phyloP scores from a whole-genome alignment of 331 rosid genomes.

The Erythrophleum ivorense region DNA sequence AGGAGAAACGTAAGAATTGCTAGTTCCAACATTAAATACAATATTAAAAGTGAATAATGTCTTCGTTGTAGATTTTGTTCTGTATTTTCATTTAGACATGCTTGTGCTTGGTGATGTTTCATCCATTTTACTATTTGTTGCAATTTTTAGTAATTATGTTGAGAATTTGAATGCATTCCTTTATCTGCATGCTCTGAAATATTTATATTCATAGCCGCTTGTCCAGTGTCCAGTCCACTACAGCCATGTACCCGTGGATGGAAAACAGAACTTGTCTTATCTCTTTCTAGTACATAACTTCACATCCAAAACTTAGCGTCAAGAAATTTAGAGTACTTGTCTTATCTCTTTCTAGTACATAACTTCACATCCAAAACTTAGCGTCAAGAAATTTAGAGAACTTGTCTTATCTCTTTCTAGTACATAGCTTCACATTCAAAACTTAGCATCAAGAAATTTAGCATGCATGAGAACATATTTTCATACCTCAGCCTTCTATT shows the following conservation, averaged over 20 bases:
- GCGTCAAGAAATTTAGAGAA: too few species aligned
- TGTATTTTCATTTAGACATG: slow-evolving; percentile 18
- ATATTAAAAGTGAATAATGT: slow-evolving; percentile 25
- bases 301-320: not conserved
- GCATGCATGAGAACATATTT: not conserved
- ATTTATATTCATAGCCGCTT: not conserved
- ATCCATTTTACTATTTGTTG: slow-evolving; percentile 27
- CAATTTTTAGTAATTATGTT: slow-evolving; percentile 20
- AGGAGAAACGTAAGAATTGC: slow-evolving; percentile 78
- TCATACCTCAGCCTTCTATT: not conserved
- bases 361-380: too few species aligned
- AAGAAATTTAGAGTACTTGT: too few species aligned
- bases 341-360: too few species aligned
- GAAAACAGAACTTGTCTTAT: not conserved
- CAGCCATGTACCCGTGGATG: slow-evolving; percentile 17
- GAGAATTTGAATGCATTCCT: slow-evolving; percentile 35
- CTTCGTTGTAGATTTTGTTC: slow-evolving; percentile 21
- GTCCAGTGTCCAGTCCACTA: slow-evolving; percentile 16
- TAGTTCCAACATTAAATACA: slow-evolving; percentile 31
- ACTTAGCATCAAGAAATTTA: too few species aligned
- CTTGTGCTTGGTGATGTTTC: slow-evolving; percentile 15
- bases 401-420: too few species aligned
- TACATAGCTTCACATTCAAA: too few species aligned
- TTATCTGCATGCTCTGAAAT: not conserved
- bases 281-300: not conserved